phyloP scores from a whole-genome alignment of 139 green algal genomes.

The Chlamydomonas sp. region DNA sequence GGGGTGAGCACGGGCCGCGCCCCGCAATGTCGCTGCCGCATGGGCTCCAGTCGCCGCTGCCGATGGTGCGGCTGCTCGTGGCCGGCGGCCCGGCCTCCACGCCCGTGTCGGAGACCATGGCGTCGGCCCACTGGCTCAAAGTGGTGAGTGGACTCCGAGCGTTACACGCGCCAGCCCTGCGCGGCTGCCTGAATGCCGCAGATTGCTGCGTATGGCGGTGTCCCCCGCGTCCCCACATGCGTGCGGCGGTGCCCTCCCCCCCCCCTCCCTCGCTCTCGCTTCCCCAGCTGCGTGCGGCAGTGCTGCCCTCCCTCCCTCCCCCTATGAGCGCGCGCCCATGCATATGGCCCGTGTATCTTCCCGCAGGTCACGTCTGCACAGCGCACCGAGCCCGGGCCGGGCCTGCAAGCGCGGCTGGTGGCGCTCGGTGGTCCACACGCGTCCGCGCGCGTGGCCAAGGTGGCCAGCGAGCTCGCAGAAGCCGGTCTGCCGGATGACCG shows the following conservation, averaged over 20 bases:
- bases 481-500: constrained; percentile 24
- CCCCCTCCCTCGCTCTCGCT: too few species aligned
- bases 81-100: constrained; percentile 19
- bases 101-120: constrained; percentile 47
- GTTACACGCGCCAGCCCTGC: too few species aligned
- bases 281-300: too few species aligned
- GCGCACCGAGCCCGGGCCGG: constrained; percentile 23
- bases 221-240: too few species aligned
- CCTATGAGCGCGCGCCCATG: too few species aligned
- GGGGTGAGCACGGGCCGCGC: too few species aligned
- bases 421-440: constrained; percentile 12
- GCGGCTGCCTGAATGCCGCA: too few species aligned
- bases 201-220: too few species aligned
- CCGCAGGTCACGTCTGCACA: too few species aligned
- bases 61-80: constrained; percentile 17
- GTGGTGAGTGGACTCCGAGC: constrained; percentile 19
- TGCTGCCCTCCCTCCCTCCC: too few species aligned
- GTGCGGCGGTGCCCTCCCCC: too few species aligned
- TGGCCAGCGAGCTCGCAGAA: constrained; percentile 23
- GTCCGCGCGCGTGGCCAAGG: background rate
- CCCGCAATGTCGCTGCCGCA: background rate
- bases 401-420: constrained; percentile 26
- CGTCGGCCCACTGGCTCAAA: constrained; percentile 41
- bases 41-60: constrained; percentile 37
- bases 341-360: too few species aligned